These are phyloP conservation scores for Leishmania turanica DNA, from an alignment of 208 protist genomes.

Conservation along the genomic window DNA sequence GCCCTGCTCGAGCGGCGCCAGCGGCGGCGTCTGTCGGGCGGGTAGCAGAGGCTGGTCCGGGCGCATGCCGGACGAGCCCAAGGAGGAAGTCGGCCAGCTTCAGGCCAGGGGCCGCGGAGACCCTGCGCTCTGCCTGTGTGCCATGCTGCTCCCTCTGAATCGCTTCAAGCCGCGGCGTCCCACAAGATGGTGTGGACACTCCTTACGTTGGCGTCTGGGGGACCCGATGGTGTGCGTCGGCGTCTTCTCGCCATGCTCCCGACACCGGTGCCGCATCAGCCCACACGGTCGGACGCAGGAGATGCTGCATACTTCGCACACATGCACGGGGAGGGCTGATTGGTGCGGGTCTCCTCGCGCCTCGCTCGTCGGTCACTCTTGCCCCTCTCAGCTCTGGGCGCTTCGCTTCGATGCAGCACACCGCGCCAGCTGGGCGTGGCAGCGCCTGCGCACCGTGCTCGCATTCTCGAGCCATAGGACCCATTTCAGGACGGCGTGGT, in stretches of 20 bases:
- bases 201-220: not conserved
- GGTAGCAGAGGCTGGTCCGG: not conserved
- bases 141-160: not conserved
- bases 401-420: not conserved
- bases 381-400: not conserved
- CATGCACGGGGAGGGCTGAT: not conserved
- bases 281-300: not conserved
- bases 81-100: not conserved
- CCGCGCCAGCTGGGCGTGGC: not conserved
- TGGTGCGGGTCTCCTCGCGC: not conserved
- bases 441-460: not conserved
- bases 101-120: constrained; percentile 5
- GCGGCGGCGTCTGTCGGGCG: not conserved
- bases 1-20: not conserved
- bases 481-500: not conserved
- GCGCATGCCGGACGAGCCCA: not conserved
- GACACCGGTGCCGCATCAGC: not conserved
- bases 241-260: not conserved
- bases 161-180: not conserved
- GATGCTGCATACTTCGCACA: not conserved
- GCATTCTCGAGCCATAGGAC: not conserved
- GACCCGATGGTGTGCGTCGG: not conserved
- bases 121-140: not conserved
- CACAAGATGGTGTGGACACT: not conserved
- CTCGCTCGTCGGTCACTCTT: not conserved